Evolutionary conservation across 2,329 filamentous ascomycete species (phyloP), one percentile per base, ranked within the genome.

Genomic region (Parasarocladium wereldwijsianum): DNA sequence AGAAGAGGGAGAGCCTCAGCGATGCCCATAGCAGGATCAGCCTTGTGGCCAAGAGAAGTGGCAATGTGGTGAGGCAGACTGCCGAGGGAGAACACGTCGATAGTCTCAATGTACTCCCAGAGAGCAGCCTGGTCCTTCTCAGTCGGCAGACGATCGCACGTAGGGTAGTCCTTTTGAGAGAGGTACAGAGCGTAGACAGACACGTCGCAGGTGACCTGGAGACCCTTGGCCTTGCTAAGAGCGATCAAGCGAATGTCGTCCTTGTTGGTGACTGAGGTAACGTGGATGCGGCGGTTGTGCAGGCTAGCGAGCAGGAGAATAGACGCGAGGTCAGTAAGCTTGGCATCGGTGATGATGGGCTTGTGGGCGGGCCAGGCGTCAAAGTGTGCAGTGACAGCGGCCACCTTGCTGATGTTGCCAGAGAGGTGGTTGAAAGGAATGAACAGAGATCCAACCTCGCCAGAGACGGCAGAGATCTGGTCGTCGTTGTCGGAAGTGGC

Each of bases 321-420:
- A 1, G 80, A 85, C n/a, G 80, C 80, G 35, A 86, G 64, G 44
- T 86, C 80, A 2, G 77, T 83, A 33, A 75, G 71, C 60, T 82
- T 83, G 30, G 80, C 81, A 52, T 86, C 80, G 1, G 81, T 86
- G 43, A 86, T 62, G 43, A 86, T 81, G 29, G 80, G 78, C 60
- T 86, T 86, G 59, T 72, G 75, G 4, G 63, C 60, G 20, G 80
- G 80, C 80, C 80, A 86, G 15, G 73, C 66, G 36, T 76, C 76
- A 44, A 86, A 86, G 58, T 86, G 80, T 36, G 75, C 70, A 31
- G 77, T 82, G 37, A 85, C 77, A 8, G 79, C 73, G 13, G 80
- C 77, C 26, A 85, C 80, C 60, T 83, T 83, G 65, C 73, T 84
- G 51, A 86, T 84, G 51, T 85, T 86, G 42, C 78, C 79, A 35